Evolutionary conservation across 106 monocot species (phyloP), one percentile per base, ranked within the genome.

Genomic region (Narthecium ossifragum): DNA sequence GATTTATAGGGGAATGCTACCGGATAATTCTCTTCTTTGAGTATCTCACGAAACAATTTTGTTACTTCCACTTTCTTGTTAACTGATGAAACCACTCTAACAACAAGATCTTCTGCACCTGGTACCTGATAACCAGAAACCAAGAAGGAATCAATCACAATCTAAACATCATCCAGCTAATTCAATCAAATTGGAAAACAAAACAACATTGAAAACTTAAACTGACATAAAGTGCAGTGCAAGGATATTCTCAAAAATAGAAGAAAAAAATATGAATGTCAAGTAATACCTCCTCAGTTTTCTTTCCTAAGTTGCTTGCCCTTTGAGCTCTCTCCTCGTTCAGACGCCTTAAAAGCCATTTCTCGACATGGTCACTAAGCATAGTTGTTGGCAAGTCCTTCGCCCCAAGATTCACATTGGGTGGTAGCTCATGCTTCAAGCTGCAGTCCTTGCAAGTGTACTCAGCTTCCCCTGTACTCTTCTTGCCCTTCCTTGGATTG

Each of bases 281-380:
- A n/a, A n/a, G n/a, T n/a, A n/a, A n/a, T 32, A 60, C 60, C 60
- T 60, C 60, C 41, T 60, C 60, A 36, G 45, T 26, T 0, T 10
- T 45, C 32, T 60, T 60, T 26, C 40, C 40, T 15, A 39, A 24
- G 15, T 25, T 13, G 21, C 27, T 39, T 45, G 60, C 60, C 27
- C 60, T 60, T 32, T 40, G 43, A 27, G 26, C 27, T 45, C 45
- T 60, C 45, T 60, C 60, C 15, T 60, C 26, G 12, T 45, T 41
- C 34, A 60, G 39, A 4, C 60, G 39, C 21, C 27, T 41, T 43
- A 45, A 40, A 39, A 60, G 27, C 32, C 60, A 18, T 32, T 45
- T 13, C 22, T 60, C 60, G 25, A 60, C 45, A 22, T 60, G 45
- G 21, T 60, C 41, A 60, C 60, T 60, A 7, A 60, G 60, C 9